A percentile compares a stretch with the other conserved stretches of the same genome.
These are phyloP conservation scores for Penicillium frequentans DNA, from an alignment of 2,329 filamentous ascomycete genomes.

Conservation along the genomic window DNA sequence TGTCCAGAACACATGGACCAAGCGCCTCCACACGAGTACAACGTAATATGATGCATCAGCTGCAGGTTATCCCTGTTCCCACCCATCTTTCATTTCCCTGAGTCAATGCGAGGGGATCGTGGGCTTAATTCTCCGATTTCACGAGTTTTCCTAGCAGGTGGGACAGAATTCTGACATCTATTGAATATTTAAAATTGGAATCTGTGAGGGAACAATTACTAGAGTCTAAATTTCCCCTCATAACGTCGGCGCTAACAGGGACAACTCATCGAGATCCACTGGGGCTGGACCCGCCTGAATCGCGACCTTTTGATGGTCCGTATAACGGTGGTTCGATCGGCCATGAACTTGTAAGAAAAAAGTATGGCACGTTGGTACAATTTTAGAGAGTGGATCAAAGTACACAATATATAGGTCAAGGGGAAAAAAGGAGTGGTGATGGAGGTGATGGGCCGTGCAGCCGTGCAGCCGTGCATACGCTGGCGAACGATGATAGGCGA, in stretches of 20 bases:
- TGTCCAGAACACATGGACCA: slow-evolving; percentile 18
- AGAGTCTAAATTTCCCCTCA: neutral
- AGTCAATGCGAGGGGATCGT: slow-evolving; percentile 25
- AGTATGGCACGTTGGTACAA: too few relatives aligned
- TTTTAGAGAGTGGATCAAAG: too few relatives aligned
- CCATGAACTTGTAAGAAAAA: too few relatives aligned
- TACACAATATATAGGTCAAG: too few relatives aligned
- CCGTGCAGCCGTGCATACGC: neutral
- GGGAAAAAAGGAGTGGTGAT: too few relatives aligned
- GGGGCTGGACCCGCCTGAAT: slow-evolving; percentile 7
- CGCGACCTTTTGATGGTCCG: neutral
- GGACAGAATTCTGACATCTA: neutral
- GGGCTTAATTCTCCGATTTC: slow-evolving; percentile 20
- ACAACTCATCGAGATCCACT: slow-evolving; percentile 4
- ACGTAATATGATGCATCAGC: slow-evolving; percentile 13
- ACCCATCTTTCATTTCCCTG: slow-evolving; percentile 14
- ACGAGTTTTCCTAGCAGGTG: slow-evolving; percentile 13
- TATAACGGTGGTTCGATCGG: too few relatives aligned
- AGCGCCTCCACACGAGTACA: slow-evolving; percentile 12
- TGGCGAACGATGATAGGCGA: slow-evolving; percentile 10
- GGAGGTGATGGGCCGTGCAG: neutral
- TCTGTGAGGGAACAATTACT: neutral
- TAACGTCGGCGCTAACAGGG: slow-evolving; percentile 1
- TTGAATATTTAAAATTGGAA: neutral
- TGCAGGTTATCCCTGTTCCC: slow-evolving; percentile 9